Evolutionary conservation across 148 eudicot species (phyloP), one percentile per base, ranked within the genome.

Genomic region (Nepenthes mirabilis): DNA sequence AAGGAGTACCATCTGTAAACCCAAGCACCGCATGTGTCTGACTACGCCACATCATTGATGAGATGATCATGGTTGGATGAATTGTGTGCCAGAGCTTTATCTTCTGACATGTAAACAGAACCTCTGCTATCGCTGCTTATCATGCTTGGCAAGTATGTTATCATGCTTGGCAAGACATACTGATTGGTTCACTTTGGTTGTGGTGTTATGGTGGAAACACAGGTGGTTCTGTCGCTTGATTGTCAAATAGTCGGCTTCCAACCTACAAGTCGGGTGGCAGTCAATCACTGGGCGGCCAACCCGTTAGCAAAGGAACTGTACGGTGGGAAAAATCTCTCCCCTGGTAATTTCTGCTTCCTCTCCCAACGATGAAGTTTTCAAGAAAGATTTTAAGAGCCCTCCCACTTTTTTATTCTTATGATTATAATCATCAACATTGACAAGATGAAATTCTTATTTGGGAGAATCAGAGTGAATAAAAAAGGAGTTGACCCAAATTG

Each of bases 251-350:
- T 83, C 12, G 95, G 96, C 55, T 78, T 91, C 72, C 90, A 87
- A 77, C 97, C 97, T 56, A 85, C 88, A 36, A 91, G 82, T 71
- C 79, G 77, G 48, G 73, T 78, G 6, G 95, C 95, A 43, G 95
- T 83, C 11, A 83, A 80, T 72, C 75, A 83, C 34, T 91, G 93
- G 97, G 85, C 94, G 37, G 62, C 82, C 57, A 85, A 88, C 73
- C 98, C 96, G 48, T 70, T 88, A 47, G 78, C 86, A 33, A 83
- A 72, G 74, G 96, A 85, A 72, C 74, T 91, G 52, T 75, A 83
- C 68, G 83, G 83, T 67, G 79, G 88, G 63, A 80, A 75, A 66
- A 63, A 80, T 47, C 90, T 88, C 52, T 80, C 83, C 2, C 87
- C 91, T 7, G 91, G 91, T 78, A 74, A 55, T 61, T 51, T 55